A percentile compares a stretch with the other conserved stretches of the same genome.
Conservation (phyloP, 306 rosid genomes). For the Datisca glomerata region DNA sequence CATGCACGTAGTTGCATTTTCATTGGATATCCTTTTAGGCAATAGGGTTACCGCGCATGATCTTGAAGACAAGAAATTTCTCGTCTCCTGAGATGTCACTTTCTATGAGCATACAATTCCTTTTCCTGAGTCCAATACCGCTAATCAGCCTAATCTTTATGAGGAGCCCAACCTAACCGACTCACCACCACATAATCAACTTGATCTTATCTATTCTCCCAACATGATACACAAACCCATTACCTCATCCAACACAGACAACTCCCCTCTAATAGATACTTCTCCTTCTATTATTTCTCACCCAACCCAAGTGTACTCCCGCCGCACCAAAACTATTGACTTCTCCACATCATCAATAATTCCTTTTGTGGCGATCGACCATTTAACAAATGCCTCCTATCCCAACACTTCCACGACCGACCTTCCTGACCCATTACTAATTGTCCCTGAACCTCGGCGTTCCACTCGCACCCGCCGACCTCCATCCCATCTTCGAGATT, state of each 20-base stretch:
- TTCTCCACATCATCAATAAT: too few species aligned
- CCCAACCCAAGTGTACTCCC: too few species aligned
- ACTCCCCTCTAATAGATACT: too few species aligned
- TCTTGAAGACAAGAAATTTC: too few species aligned
- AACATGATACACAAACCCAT: background rate
- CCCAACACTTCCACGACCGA: background rate
- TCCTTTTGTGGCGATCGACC: too few species aligned
- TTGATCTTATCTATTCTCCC: background rate
- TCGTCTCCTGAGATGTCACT: background rate
- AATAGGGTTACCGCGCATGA: too few species aligned
- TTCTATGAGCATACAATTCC: background rate
- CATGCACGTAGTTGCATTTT: too few species aligned
- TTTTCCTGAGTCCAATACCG: background rate
- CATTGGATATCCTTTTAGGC: too few species aligned
- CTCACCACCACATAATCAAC: background rate
- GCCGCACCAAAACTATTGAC: too few species aligned
- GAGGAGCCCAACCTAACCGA: too few species aligned
- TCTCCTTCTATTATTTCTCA: too few species aligned
- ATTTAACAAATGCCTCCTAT: background rate
- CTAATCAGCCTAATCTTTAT: too few species aligned
- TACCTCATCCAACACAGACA: background rate
- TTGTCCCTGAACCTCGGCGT: background rate
- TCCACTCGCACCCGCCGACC: background rate
- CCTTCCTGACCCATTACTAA: background rate
- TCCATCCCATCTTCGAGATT: background rate